A percentile compares a stretch with the other conserved stretches of the same genome.
Evolutionary conservation across 2,329 filamentous ascomycete genomes (phyloP).

Genomic region (Byssothecium circinans): DNA sequence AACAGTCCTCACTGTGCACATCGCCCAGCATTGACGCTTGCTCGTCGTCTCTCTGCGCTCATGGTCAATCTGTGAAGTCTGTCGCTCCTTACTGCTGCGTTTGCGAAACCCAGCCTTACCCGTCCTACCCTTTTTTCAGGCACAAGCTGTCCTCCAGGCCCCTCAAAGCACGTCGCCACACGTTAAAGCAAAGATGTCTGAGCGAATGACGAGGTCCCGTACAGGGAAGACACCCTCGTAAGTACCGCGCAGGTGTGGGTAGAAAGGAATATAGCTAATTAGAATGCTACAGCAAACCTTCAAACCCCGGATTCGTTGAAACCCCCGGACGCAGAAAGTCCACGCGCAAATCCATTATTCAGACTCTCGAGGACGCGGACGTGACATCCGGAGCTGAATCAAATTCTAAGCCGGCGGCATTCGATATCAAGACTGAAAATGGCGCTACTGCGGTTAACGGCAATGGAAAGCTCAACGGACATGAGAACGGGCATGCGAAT

Average conservation of each 20-base stretch:
- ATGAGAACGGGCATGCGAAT: too few relatives aligned
- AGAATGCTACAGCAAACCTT: slow-evolving; percentile 38
- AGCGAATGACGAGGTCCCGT: slow-evolving; percentile 50
- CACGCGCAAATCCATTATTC: slow-evolving; percentile 46
- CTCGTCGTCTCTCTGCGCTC: slow-evolving; percentile 3
- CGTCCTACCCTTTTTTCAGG: slow-evolving; percentile 1
- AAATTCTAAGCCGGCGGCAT: slow-evolving; percentile 13
- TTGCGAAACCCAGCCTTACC: too few relatives aligned
- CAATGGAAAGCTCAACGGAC: slow-evolving; percentile 14
- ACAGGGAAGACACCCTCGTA: slow-evolving; percentile 54
- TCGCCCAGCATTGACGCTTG: slow-evolving; percentile 13
- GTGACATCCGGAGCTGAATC: slow-evolving; percentile 41
- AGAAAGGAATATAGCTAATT: slow-evolving; percentile 22
- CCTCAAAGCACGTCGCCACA: slow-evolving; percentile 5
- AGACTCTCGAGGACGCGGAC: slow-evolving; percentile 25
- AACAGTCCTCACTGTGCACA: slow-evolving; percentile 15
- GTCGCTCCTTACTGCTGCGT: neutral
- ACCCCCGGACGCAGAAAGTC: slow-evolving; percentile 50
- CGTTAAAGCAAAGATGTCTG: slow-evolving; percentile 32
- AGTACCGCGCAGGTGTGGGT: slow-evolving; percentile 15
- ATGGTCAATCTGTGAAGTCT: slow-evolving; percentile 15
- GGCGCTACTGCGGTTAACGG: slow-evolving; percentile 5
- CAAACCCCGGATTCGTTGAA: slow-evolving; percentile 52
- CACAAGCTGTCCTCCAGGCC: neutral
- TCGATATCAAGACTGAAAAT: slow-evolving; percentile 6